phyloP scores from a whole-genome alignment of 2,329 filamentous ascomycete species.

The Aureobasidium sp. region DNA sequence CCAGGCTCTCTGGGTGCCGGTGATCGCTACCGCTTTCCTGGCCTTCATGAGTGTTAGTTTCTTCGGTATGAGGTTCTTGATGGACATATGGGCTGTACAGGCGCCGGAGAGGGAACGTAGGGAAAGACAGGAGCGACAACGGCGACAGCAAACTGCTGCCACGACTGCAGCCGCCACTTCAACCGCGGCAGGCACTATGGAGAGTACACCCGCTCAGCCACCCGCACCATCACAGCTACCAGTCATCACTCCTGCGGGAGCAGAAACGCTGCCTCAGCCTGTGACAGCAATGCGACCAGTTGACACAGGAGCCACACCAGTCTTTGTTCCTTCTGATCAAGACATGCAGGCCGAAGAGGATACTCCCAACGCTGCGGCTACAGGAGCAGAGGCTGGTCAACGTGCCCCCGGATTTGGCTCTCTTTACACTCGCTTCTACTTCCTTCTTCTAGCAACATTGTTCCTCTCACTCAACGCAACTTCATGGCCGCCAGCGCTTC shows the following conservation, averaged over 20 bases:
- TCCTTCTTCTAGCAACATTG: slow-evolving; percentile 47
- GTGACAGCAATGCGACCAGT: slow-evolving; percentile 31
- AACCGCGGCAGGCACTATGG: background rate
- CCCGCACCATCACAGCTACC: slow-evolving; percentile 16
- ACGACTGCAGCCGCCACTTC: slow-evolving; percentile 9
- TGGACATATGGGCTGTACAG: slow-evolving; percentile 59
- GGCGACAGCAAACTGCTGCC: slow-evolving; percentile 6
- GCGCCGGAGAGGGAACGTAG: slow-evolving; percentile 38
- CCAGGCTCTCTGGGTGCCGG: slow-evolving; percentile 44
- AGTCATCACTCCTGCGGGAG: slow-evolving; percentile 21
- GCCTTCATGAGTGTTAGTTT: slow-evolving; percentile 52
- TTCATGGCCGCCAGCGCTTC: slow-evolving; percentile 45
- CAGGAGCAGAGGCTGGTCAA: slow-evolving; percentile 22
- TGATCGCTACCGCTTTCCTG: slow-evolving; percentile 49
- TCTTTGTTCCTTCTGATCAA: slow-evolving; percentile 53
- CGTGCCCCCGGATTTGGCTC: slow-evolving; percentile 38
- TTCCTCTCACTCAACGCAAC: slow-evolving; percentile 52
- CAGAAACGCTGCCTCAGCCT: slow-evolving; percentile 38
- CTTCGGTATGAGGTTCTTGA: slow-evolving; percentile 56
- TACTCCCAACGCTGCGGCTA: slow-evolving; percentile 23
- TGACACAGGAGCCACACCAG: slow-evolving; percentile 43
- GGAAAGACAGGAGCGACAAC: slow-evolving; percentile 25
- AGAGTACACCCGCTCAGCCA: slow-evolving; percentile 16
- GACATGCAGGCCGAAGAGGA: slow-evolving; percentile 35
- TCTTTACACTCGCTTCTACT: slow-evolving; percentile 54